A percentile compares a stretch with the other conserved stretches of the same genome.
Evolutionary conservation across 805 yeast species (phyloP).

Genomic region (Blastobotrys terrestris): DNA sequence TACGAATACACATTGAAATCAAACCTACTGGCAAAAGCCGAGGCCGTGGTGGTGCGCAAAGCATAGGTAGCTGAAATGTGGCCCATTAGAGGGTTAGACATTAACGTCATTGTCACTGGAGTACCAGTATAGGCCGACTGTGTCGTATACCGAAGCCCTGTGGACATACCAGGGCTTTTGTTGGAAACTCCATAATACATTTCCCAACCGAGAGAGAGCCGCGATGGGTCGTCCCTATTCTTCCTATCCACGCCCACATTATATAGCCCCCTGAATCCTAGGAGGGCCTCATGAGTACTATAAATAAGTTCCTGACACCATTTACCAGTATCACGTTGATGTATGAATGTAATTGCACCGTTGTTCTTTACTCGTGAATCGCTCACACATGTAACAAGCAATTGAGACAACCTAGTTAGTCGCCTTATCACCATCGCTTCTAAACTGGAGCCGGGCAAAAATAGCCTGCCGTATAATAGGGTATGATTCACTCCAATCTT

Average conservation of each 20-base stretch:
- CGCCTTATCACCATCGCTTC: constrained; percentile 82
- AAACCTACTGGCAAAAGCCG: constrained; percentile 76
- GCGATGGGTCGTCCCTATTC: constrained; percentile 36
- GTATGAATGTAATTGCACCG: constrained; percentile 39
- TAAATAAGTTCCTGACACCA: constrained; percentile 68
- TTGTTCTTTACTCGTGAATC: constrained; percentile 50
- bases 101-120: constrained; percentile 81
- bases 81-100: constrained; percentile 86
- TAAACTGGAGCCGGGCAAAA: constrained; percentile 76
- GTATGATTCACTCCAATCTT: constrained; percentile 31
- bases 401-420: constrained; percentile 51
- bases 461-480: constrained; percentile 77
- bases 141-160: constrained; percentile 79
- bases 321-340: constrained; percentile 60
- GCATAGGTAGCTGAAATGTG: constrained; percentile 84
- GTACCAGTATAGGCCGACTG: constrained; percentile 81
- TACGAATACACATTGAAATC: constrained; percentile 90
- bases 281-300: constrained; percentile 74
- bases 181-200: constrained; percentile 79
- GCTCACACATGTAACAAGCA: constrained; percentile 69
- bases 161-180: constrained; percentile 83
- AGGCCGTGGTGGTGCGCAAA: constrained; percentile 61
- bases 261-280: constrained; percentile 77
- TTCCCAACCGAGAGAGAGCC: constrained; percentile 74
- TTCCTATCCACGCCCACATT: constrained; percentile 40